Evolutionary conservation across 768 basidiomycete genomes (phyloP).

Genomic region (Chlorophyllum brunneum): DNA sequence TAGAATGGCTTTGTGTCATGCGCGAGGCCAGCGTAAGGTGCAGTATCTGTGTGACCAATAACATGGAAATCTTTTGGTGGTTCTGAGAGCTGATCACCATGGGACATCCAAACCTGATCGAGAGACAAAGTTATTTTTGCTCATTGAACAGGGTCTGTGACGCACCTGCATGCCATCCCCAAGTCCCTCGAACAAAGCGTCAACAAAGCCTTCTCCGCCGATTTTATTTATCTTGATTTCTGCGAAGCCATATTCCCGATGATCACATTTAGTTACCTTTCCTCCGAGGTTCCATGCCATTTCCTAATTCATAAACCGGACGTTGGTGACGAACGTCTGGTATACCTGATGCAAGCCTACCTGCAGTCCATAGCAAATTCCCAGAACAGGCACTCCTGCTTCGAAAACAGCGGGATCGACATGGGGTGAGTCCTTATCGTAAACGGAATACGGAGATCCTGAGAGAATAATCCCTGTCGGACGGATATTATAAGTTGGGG

Average conservation of each 20-base stretch:
- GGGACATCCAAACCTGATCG: slow-evolving; percentile 97
- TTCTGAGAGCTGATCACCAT: slow-evolving; percentile 88
- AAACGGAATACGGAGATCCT: slow-evolving; percentile 97
- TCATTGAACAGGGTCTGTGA: background rate
- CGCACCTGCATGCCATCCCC: slow-evolving; percentile 87
- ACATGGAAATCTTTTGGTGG: slow-evolving; percentile 82
- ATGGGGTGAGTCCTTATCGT: slow-evolving; percentile 88
- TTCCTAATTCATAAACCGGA: slow-evolving; percentile 67
- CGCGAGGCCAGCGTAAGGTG: slow-evolving; percentile 91
- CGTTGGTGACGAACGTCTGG: background rate
- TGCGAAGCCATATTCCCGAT: slow-evolving; percentile 95
- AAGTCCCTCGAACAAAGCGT: slow-evolving; percentile 81
- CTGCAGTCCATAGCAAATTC: slow-evolving; percentile 97
- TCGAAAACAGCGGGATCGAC: slow-evolving; percentile 90
- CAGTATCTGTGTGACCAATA: slow-evolving; percentile 81
- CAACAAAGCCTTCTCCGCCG: slow-evolving; percentile 47
- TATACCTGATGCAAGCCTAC: slow-evolving; percentile 33
- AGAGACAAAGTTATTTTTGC: slow-evolving; percentile 4
- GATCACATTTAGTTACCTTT: slow-evolving; percentile 79
- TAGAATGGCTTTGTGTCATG: slow-evolving; percentile 88
- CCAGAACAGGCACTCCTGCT: slow-evolving; percentile 86
- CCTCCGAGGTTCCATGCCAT: slow-evolving; percentile 88
- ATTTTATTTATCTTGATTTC: slow-evolving; percentile 69
- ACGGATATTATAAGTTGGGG: slow-evolving; percentile 2
- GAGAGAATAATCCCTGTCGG: slow-evolving; percentile 85